Percentiles rank a stretch among this genome's conserved stretches.
Evolutionary conservation across 345 rosid species (phyloP).

Genomic region (Populus ilicifolia): DNA sequence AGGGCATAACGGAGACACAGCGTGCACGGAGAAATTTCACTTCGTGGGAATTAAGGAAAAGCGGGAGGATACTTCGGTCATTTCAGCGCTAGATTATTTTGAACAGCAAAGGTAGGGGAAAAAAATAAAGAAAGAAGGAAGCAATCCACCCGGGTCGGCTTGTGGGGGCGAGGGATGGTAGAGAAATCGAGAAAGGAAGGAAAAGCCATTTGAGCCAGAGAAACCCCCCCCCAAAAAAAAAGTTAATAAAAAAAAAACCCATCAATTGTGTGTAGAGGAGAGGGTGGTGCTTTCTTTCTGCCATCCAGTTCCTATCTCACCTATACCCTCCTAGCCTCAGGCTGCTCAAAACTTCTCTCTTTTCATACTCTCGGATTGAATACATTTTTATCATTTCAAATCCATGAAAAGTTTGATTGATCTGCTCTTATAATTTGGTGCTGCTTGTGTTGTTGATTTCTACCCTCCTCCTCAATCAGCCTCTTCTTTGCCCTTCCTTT

Average conservation of each 20-base stretch:
- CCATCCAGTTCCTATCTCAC: conserved; percentile 25
- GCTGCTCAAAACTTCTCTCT: conserved; percentile 8
- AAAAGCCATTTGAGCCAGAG: conserved; percentile 30
- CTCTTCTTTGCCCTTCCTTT: not conserved
- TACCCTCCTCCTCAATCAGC: not conserved
- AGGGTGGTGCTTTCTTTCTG: conserved; percentile 21
- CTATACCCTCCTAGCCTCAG: conserved; percentile 23
- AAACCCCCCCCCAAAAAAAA: conserved; percentile 10
- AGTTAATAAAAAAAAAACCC: not conserved
- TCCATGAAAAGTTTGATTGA: not conserved
- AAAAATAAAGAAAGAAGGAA: not conserved
- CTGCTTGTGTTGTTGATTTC: not conserved
- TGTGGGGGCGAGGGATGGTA: conserved; percentile 37
- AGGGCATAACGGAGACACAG: no score
- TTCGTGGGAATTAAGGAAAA: not conserved
- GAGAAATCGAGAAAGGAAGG: conserved; percentile 35
- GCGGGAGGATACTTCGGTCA: not conserved
- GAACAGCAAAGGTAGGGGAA: not conserved
- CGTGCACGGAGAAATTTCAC: not conserved
- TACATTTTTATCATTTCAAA: not conserved
- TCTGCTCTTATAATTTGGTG: not conserved
- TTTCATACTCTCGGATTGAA: not conserved
- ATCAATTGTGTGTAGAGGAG: conserved; percentile 33
- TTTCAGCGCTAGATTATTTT: not conserved
- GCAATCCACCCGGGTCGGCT: conserved; percentile 30